Evolutionary conservation across 164 flowering plant genomes (phyloP), one percentile per base, ranked within the genome.

Genomic region (Chimonanthus praecox): DNA sequence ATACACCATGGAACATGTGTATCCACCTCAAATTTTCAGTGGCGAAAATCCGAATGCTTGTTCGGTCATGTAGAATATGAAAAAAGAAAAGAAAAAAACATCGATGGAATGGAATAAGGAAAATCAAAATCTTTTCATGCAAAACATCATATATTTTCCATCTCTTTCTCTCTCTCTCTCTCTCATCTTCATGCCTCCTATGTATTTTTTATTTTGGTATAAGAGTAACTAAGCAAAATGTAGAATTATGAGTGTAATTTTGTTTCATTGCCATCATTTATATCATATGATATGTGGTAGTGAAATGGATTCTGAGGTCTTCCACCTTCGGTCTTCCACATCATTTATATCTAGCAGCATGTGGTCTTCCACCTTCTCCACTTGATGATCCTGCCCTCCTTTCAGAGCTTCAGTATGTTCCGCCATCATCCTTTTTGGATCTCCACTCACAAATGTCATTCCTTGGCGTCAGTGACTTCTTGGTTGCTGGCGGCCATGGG

Each of bases 31-130:
- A 58, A 54, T 76, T 18, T 76, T 76, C 71, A 76, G 78, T 20
- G 78, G 71, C 47, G 78, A 76, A 20, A 71, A 76, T 65, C 78
- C 74, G 48, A 76, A 76, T 58, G 78, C 78, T 2, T 76, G 78
- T 64, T 76, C 78, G 49, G 63, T 72, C 21, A 72, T 72, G 75
- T 72, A 65, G 71, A 69, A 49, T 69, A 69, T 49, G 33, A 33
- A 33, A 33, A 33, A 54, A 54, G 15, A 54, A 9, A 16, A 9
- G 21, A 6, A 33, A 46, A 45, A 33, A 60, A 69, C 13, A 50
- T 18, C 15, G 49, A 54, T 13, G 60, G n/a, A 5, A 16, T 50
- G 58, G 60, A 15, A 54, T 54, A 21, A 65, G 43, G 43, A 5
- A 43, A 33, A 65, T 4, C 18, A 65, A 43, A 43, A 65, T 20